Conservation (phyloP, 768 basidiomycete species). For the Boletus vinaceobasis region DNA sequence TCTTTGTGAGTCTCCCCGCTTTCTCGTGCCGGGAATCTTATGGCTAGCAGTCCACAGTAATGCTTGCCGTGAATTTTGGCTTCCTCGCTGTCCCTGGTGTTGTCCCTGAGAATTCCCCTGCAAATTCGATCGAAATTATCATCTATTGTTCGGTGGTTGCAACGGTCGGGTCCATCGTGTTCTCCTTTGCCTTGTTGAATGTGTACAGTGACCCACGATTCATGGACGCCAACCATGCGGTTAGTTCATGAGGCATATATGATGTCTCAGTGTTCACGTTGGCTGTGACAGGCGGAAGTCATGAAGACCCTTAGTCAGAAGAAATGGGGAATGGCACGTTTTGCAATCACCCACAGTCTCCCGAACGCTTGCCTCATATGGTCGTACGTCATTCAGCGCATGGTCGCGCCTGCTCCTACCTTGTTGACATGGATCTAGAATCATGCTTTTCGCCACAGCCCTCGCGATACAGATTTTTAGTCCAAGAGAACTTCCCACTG, state of each 20-base stretch:
- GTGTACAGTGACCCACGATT: constrained; percentile 9
- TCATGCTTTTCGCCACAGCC: constrained; percentile 5
- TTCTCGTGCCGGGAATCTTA: not conserved
- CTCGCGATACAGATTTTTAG: constrained; percentile 11
- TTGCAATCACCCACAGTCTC: constrained; percentile 16
- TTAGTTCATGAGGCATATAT: not conserved
- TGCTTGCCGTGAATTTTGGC: too few relatives aligned
- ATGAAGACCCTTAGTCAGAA: constrained; percentile 1
- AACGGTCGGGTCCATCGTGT: constrained; percentile 9
- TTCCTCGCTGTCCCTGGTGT: constrained; percentile 12
- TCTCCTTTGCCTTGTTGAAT: constrained; percentile 6
- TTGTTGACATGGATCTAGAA: not conserved
- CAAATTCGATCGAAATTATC: constrained; percentile 1
- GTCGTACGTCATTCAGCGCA: constrained; percentile 7
- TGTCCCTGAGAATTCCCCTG: not conserved
- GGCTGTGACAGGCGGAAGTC: not conserved
- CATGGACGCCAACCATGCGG: not conserved
- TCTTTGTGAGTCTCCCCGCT: constrained; percentile 1
- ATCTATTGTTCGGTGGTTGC: constrained; percentile 13
- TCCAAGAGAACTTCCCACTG: not conserved
- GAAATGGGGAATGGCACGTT: constrained; percentile 1
- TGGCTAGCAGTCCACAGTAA: not conserved
- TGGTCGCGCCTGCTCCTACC: not conserved
- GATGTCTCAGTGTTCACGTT: not conserved
- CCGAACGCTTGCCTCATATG: constrained; percentile 9